Percentiles rank a stretch among this genome's conserved stretches.
Conservation (phyloP, 225 moss, liverwort and hornwort genomes). For the Climacium dendroides region DNA sequence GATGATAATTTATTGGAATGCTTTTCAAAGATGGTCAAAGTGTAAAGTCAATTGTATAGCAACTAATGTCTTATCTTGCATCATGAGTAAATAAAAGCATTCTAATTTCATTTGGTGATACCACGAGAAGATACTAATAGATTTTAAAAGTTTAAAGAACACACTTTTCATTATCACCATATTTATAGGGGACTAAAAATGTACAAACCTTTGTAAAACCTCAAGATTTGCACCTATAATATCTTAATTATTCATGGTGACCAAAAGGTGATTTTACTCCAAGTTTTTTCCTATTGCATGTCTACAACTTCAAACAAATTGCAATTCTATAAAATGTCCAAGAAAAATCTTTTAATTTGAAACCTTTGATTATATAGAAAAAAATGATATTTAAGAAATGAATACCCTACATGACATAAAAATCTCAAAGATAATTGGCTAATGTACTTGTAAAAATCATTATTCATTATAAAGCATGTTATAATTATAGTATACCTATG, state of each 20-base stretch:
- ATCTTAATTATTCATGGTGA: neutral
- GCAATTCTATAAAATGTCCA: neutral
- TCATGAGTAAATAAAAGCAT: neutral
- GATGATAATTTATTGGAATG: neutral
- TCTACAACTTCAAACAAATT: neutral
- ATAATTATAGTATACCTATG: neutral
- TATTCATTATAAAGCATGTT: neutral
- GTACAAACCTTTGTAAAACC: neutral
- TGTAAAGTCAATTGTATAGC: neutral
- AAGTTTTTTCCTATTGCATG: neutral
- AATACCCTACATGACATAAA: neutral
- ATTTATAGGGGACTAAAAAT: neutral
- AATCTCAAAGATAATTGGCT: fast-evolving
- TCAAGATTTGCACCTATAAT: neutral
- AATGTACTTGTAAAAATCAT: neutral
- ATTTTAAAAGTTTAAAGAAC: neutral
- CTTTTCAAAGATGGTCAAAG: fast-evolving
- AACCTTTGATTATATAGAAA: neutral
- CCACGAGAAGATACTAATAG: neutral
- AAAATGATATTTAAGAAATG: neutral
- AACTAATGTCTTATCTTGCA: fast-evolving
- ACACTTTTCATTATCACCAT: neutral
- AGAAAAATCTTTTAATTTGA: neutral
- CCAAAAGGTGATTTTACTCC: neutral
- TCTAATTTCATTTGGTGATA: neutral